Evolutionary conservation across 108 stramenopile species (phyloP).

Genomic region (Cyclotella atomus): DNA sequence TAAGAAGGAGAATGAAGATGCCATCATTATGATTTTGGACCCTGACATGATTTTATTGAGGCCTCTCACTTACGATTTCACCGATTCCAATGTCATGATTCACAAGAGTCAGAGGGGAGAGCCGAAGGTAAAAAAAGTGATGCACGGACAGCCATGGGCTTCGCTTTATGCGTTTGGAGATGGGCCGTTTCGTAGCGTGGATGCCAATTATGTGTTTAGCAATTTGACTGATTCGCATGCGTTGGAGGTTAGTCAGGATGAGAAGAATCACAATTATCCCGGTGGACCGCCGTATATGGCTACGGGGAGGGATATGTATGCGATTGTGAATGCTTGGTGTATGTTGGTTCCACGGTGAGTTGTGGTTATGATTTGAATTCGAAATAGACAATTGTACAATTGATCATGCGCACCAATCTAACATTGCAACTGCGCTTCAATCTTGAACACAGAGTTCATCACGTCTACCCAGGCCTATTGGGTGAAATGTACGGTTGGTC

Average conservation of each 20-base stretch:
- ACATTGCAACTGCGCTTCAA: background rate
- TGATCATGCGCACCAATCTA: background rate
- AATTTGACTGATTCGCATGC: conserved; percentile 56
- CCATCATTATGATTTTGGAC: conserved; percentile 78
- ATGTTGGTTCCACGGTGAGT: conserved; percentile 58
- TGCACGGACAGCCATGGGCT: conserved; percentile 90
- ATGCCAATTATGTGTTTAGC: conserved; percentile 54
- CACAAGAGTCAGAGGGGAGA: conserved; percentile 34
- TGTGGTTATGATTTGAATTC: background rate
- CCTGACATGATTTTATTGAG: conserved; percentile 84
- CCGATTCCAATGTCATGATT: conserved; percentile 59
- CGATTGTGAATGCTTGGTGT: conserved; percentile 66
- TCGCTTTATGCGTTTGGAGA: conserved; percentile 90
- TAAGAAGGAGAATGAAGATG: conserved; percentile 60
- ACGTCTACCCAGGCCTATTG: conserved; percentile 69
- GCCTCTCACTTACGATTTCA: conserved; percentile 84
- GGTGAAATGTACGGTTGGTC: conserved; percentile 94
- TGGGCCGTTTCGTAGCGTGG: conserved; percentile 63
- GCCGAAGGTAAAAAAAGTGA: conserved; percentile 54
- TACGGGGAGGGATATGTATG: conserved; percentile 74
- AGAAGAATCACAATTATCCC: conserved; percentile 55
- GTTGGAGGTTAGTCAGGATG: conserved; percentile 29
- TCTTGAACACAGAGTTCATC: conserved; percentile 45
- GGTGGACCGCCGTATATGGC: conserved; percentile 85
- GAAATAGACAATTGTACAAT: background rate